Evolutionary conservation across 345 rosid genomes (phyloP).

Genomic region (Erodium maritimum): DNA sequence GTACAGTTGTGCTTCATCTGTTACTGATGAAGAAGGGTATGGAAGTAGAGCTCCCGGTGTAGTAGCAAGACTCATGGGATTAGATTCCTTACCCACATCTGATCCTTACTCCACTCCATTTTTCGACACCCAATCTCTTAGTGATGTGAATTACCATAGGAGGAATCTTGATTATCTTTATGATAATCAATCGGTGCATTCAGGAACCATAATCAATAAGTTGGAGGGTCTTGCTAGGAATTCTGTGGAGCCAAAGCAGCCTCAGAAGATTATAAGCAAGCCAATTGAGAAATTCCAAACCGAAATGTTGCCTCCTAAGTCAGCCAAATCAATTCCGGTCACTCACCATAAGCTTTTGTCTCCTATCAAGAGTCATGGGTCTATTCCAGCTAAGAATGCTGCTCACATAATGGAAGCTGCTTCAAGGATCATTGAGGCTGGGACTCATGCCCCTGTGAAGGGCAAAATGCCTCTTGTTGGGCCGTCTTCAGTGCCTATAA

Average conservation of each 20-base stretch:
- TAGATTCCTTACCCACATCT: conserved; percentile 66
- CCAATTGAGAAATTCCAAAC: conserved; percentile 91
- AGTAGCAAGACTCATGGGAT: conserved; percentile 97
- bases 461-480: conserved; percentile 46
- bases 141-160: conserved; percentile 27
- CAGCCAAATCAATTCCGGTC: conserved; percentile 93
- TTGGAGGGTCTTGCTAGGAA: too few relatives aligned
- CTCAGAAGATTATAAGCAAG: conserved; percentile 35
- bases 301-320: conserved; percentile 82
- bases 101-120: too few relatives aligned
- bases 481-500: too few relatives aligned
- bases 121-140: conserved; percentile 47
- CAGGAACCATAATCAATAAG: too few relatives aligned
- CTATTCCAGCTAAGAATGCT: conserved; percentile 64
- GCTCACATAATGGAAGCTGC: conserved; percentile 98
- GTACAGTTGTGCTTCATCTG: too few relatives aligned
- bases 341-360: conserved; percentile 86
- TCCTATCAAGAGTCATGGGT: conserved; percentile 88
- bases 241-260: too few relatives aligned
- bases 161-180: conserved; percentile 49
- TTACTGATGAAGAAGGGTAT: conserved; percentile 75
- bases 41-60: conserved; percentile 77
- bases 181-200: too few relatives aligned
- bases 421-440: conserved; percentile 59
- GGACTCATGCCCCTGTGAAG: conserved; percentile 31